Evolutionary conservation across 1,284 basidiomycete genomes (phyloP), one percentile per base, ranked within the genome.

Genomic region (Cystobasidium pallidum): DNA sequence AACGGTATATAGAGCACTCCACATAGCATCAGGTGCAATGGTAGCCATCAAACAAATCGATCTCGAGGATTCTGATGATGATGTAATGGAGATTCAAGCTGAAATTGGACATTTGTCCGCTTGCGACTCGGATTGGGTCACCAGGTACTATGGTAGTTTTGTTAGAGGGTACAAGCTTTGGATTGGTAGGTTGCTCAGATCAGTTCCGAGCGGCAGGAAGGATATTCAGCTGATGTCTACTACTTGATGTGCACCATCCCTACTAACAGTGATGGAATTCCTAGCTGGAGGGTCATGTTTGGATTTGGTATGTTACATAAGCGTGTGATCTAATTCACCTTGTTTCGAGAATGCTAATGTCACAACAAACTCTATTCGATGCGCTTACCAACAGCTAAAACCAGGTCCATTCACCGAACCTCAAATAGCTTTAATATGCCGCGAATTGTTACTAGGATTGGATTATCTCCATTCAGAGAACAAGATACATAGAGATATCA

Each of bases 31-130:
- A 3, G 90, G 91, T 79, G 89, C 95, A 82, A 89, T 93, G 74
- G 96, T 99, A 28, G 95, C 95, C 62, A 93, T 99, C 81, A 99
- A 99, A 83, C 94, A 97, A 82, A 98, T 99, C 79, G 92, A 85
- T 76, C 81, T 86, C 58, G 84, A 85, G 75, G 82, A 83, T 80
- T 90, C 92, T 19, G 92, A 94, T 81, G 92, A 96, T 80, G 94
- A 96, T 80, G 96, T 97, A 76, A 88, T 89, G 3, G 94, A 97
- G 82, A 99, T 99, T 67, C 96, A 99, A 80, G 43, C 45, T 80
- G 95, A 99, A 82, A 98, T 99, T 76, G 89, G 92, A 15, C 95
- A 92, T 80, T 85, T 99, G 36, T 92, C 94, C 0, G 92, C 93
- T 78, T 96, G 93, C 83, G 92, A 94, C 80, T 96, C 94, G 10